These are phyloP conservation scores for Leavenworthia alabamica DNA, from an alignment of 345 rosid species.

Conservation along the genomic window DNA sequence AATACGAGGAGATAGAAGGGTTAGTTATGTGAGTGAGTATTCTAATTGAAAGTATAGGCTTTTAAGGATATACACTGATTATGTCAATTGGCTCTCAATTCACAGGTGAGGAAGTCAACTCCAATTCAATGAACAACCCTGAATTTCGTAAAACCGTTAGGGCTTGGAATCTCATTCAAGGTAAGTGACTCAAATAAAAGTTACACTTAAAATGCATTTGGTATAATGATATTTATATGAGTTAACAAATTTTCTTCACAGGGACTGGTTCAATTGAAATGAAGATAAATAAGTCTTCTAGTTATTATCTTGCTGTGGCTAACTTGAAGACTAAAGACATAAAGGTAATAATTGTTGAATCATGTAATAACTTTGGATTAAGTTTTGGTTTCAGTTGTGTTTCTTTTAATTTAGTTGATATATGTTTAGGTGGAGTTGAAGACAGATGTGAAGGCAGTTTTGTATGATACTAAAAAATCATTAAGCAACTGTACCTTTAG, in stretches of 20 bases:
- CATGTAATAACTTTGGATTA: background rate
- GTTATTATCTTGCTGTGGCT: conserved; percentile 59
- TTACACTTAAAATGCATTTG: conserved; percentile 8
- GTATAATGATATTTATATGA: background rate
- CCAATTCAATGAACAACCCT: conserved; percentile 43
- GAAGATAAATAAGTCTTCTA: conserved; percentile 46
- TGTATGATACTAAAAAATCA: conserved; percentile 61
- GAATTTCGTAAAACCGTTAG: conserved; percentile 37
- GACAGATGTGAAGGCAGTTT: conserved; percentile 42
- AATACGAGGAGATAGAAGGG: no score
- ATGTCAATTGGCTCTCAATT: no score
- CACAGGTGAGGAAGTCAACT: no score
- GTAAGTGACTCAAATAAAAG: conserved; percentile 34
- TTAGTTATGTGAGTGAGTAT: no score
- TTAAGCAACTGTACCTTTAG: conserved; percentile 63
- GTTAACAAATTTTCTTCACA: conserved; percentile 24
- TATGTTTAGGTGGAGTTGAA: conserved; percentile 58
- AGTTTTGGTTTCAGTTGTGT: background rate
- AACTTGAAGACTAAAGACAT: conserved; percentile 53
- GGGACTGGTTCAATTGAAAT: conserved; percentile 57
- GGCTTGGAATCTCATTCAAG: conserved; percentile 58
- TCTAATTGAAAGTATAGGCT: no score
- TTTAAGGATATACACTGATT: no score
- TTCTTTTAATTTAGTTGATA: background rate
- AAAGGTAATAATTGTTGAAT: conserved; percentile 38